Evolutionary conservation across 2,329 filamentous ascomycete species (phyloP), one percentile per base, ranked within the genome.

Genomic region (Sporothrix luriei): DNA sequence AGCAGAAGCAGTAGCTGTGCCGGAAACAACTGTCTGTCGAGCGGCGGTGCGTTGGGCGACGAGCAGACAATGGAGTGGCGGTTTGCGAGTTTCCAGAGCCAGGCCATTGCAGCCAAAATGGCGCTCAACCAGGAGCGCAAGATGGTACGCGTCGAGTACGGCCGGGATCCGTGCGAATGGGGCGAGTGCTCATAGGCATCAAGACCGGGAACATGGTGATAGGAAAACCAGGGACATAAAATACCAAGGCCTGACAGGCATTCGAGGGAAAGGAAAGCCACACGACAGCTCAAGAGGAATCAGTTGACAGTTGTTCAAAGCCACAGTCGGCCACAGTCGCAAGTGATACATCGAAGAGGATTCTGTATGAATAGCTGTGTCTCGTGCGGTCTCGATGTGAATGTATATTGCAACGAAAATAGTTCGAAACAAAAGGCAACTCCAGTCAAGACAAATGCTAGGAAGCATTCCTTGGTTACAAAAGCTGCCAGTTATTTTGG

Each of bases 21-120:
- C 29, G 48, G 33, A 43, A 43, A 4, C 48, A 49, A 19, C 16
- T 19, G 48, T 2, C 48, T 7, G 5, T 49, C 48, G 19, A 9
- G 19, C 19, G 48, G 19, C 1, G 19, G 16, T 6, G 16, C 5
- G 3, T 49, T 21, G 7, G 48, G 48, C 48, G 64, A 68, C 48
- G 64, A 68, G 46, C 54, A 49, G 38, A 69, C 62, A 3, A 72
- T 73, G 72, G 72, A 73, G 54, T 73, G 72, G 72, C 72, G 72
- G 29, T 73, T 73, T 43, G 70, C 72, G 1, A 73, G 72, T 33
- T 73, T 73, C 68, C 72, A 73, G 71, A 73, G 72, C 49, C 72
- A 73, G 68, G 72, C 72, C 19, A 73, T 73, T 66, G 72, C 72
- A 16, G 72, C 72, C 69, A 73, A 73, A 61, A 73, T 73, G 72